Evolutionary conservation across 352 stramenopile genomes (phyloP).

Genomic region (Halophytophthora batemanensis): DNA sequence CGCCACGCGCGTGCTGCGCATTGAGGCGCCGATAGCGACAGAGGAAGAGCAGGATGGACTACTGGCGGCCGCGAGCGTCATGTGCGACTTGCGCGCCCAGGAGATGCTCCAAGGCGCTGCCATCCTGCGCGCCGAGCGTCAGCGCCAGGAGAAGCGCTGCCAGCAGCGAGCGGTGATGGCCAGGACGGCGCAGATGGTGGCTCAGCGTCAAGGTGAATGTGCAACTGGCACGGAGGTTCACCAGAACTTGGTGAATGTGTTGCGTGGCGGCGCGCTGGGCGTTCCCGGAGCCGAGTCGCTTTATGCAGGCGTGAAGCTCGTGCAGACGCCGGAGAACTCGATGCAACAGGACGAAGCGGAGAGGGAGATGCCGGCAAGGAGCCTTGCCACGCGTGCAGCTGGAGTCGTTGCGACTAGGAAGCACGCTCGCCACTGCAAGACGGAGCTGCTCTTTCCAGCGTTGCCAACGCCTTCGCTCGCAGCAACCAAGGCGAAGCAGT

Average conservation of each 20-base stretch:
- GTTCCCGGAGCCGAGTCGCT: too few relatives aligned
- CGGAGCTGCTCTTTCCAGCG: conserved; percentile 29
- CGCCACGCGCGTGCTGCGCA: conserved; percentile 44
- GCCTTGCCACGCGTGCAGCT: conserved; percentile 3
- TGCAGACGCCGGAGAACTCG: neutral
- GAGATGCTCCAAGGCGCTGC: conserved; percentile 26
- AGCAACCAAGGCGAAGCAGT: too few relatives aligned
- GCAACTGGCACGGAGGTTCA: neutral
- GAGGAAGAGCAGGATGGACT: conserved; percentile 13
- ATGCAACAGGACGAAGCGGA: neutral
- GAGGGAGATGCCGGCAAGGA: neutral
- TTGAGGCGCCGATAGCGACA: conserved; percentile 31
- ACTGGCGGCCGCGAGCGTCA: conserved; percentile 18
- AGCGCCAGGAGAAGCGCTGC: conserved; percentile 18
- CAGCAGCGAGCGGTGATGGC: conserved; percentile 7
- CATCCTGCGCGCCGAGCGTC: conserved; percentile 21
- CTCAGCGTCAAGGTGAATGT: conserved; percentile 6
- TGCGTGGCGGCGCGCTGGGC: neutral
- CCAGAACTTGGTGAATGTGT: neutral
- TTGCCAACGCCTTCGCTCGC: conserved; percentile 3
- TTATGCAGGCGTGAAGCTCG: neutral
- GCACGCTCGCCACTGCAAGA: conserved; percentile 30
- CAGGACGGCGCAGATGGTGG: conserved; percentile 2
- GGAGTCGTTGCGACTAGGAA: conserved; percentile 23
- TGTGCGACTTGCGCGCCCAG: conserved; percentile 25